phyloP scores from a whole-genome alignment of 441 rosid genomes.

The Brassica balearica region DNA sequence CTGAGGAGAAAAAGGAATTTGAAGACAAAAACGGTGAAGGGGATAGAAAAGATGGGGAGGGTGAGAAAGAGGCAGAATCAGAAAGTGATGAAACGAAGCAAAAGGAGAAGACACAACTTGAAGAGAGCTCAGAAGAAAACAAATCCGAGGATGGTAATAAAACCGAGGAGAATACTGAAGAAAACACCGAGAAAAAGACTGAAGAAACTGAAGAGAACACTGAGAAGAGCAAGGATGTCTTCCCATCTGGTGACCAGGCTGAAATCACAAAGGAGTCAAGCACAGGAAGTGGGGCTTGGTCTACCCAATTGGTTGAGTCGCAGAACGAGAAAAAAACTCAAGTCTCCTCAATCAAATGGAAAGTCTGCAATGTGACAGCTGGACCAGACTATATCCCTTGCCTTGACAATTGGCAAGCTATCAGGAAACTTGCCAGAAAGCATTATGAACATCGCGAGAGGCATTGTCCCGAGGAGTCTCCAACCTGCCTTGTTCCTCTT shows the following conservation, averaged over 20 bases:
- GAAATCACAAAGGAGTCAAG: constrained; percentile 51
- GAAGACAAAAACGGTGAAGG: constrained; percentile 41
- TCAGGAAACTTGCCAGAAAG: constrained; percentile 41
- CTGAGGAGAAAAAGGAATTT: constrained; percentile 37
- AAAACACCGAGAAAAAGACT: constrained; percentile 38
- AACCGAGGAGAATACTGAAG: constrained; percentile 33
- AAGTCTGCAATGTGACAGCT: constrained; percentile 57
- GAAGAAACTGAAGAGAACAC: constrained; percentile 28
- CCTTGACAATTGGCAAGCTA: constrained; percentile 3
- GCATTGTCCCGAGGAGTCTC: constrained; percentile 66
- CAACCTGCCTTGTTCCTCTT: constrained; percentile 66
- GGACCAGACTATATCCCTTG: constrained; percentile 60
- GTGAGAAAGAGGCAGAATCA: constrained; percentile 39
- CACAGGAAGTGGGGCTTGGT: constrained; percentile 48
- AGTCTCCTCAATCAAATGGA: constrained; percentile 46
- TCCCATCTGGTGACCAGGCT: constrained; percentile 47
- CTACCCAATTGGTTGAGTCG: constrained; percentile 56
- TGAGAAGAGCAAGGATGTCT: constrained; percentile 46
- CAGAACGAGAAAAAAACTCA: constrained; percentile 52
- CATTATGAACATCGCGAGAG: constrained; percentile 71
- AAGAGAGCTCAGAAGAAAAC: constrained; percentile 49
- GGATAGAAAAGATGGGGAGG: constrained; percentile 45
- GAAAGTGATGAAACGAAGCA: constrained; percentile 39
- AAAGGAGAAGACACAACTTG: constrained; percentile 39
- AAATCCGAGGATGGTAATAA: constrained; percentile 42